Conservation (phyloP, 768 basidiomycete species). For the Trametes gibbosa region DNA sequence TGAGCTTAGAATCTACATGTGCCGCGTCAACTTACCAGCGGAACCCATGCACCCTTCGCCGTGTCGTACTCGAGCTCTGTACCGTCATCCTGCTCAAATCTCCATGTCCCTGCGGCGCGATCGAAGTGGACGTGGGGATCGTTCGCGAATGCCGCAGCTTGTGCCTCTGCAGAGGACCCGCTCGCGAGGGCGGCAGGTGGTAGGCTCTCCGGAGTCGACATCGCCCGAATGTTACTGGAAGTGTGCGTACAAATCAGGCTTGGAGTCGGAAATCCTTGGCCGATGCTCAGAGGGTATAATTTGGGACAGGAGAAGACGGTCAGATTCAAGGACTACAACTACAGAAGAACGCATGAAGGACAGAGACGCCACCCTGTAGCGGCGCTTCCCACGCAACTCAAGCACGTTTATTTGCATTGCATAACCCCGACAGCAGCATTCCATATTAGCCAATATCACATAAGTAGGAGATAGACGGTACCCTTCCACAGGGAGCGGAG, state of each 20-base stretch:
- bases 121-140: conserved; percentile 87
- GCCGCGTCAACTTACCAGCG: conserved; percentile 51
- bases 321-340: too few relatives aligned
- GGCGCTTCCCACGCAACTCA: too few relatives aligned
- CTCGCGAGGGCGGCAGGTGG: conserved; percentile 37
- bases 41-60: conserved; percentile 74
- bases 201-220: conserved; percentile 14
- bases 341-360: too few relatives aligned
- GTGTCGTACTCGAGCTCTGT: conserved; percentile 88
- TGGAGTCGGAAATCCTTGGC: too few relatives aligned
- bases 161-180: conserved; percentile 52
- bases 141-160: conserved; percentile 68
- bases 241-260: too few relatives aligned
- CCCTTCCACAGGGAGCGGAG: too few relatives aligned
- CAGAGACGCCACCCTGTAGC: too few relatives aligned
- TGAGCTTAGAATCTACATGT: background rate
- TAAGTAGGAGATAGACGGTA: too few relatives aligned
- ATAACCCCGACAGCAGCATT: too few relatives aligned
- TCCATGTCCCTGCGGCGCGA: conserved; percentile 74
- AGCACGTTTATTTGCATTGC: background rate
- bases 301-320: too few relatives aligned
- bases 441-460: too few relatives aligned
- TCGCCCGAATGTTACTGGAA: background rate
- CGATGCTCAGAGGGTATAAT: too few relatives aligned
- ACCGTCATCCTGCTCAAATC: conserved; percentile 86